These are phyloP conservation scores for Ramaria rubella DNA, from an alignment of 768 basidiomycete species.

Conservation along the genomic window DNA sequence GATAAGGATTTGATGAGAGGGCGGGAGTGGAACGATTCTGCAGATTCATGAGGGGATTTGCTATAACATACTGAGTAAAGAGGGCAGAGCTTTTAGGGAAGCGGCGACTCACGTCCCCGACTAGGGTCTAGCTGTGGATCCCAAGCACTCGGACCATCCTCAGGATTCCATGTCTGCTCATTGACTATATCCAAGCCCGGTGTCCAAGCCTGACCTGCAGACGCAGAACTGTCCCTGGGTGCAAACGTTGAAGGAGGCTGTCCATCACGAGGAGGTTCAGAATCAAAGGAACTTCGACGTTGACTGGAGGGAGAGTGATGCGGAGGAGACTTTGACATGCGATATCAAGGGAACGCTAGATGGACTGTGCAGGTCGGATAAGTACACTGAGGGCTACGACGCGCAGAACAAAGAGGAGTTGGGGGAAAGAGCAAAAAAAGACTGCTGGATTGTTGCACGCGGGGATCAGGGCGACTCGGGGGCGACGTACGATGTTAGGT, in stretches of 20 bases:
- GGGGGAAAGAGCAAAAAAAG: neutral
- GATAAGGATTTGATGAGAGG: conserved; percentile 34
- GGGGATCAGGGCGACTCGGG: too few relatives aligned
- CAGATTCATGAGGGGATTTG: conserved; percentile 34
- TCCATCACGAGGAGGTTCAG: neutral
- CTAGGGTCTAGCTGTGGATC: conserved; percentile 9
- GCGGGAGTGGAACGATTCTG: conserved; percentile 44
- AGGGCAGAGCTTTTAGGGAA: neutral
- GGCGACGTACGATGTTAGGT: too few relatives aligned
- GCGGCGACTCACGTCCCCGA: conserved; percentile 7
- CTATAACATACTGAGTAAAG: conserved; percentile 7
- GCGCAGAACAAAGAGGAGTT: neutral
- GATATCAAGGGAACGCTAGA: neutral
- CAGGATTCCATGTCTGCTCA: conserved; percentile 5
- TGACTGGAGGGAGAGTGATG: neutral
- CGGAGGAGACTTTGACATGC: neutral
- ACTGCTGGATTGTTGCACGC: neutral
- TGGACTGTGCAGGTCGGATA: neutral
- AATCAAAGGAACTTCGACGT: neutral
- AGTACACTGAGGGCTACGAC: neutral
- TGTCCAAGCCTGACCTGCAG: conserved; percentile 6
- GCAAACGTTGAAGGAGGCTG: neutral
- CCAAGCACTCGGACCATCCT: conserved; percentile 9
- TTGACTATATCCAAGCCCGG: conserved; percentile 5
- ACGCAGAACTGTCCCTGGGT: neutral